Evolutionary conservation across 495 filamentous ascomycete species (phyloP).

Genomic region (Staphylotrichum longicolle): DNA sequence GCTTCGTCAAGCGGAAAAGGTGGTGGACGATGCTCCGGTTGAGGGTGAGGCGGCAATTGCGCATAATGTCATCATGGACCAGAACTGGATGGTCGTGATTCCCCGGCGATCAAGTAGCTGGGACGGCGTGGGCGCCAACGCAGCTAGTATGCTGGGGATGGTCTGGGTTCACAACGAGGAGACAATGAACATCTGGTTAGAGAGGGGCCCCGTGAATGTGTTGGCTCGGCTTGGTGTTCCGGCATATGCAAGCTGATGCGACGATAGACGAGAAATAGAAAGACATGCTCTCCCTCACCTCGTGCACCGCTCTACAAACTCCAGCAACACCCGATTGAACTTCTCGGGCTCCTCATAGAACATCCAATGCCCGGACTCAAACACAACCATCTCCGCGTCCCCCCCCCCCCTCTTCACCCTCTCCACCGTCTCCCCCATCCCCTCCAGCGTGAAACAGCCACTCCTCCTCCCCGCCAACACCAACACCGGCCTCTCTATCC

Average conservation of each 20-base stretch:
- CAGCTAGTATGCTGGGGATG: conserved; percentile 43
- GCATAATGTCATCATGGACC: conserved; percentile 44
- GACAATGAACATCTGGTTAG: conserved; percentile 34
- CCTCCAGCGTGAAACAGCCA: conserved; percentile 46
- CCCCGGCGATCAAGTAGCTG: conserved; percentile 31
- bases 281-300: neutral
- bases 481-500: conserved; percentile 32
- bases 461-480: conserved; percentile 44
- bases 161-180: conserved; percentile 37
- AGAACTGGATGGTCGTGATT: conserved; percentile 43
- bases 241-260: neutral
- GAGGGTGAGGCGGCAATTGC: conserved; percentile 25
- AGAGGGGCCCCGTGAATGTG: conserved; percentile 17
- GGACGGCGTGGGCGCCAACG: conserved; percentile 36
- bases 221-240: conserved; percentile 21
- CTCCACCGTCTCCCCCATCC: conserved; percentile 40
- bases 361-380: conserved; percentile 47
- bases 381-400: conserved; percentile 33
- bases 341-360: conserved; percentile 47
- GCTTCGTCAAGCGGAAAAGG: conserved; percentile 28
- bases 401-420: conserved; percentile 26
- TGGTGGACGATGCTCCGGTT: neutral
- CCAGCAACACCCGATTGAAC: conserved; percentile 42
- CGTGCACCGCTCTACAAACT: conserved; percentile 29
- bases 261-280: no score